Evolutionary conservation across 1,284 basidiomycete species (phyloP), one percentile per base, ranked within the genome.

Genomic region (Pseudozyma thailandica): DNA sequence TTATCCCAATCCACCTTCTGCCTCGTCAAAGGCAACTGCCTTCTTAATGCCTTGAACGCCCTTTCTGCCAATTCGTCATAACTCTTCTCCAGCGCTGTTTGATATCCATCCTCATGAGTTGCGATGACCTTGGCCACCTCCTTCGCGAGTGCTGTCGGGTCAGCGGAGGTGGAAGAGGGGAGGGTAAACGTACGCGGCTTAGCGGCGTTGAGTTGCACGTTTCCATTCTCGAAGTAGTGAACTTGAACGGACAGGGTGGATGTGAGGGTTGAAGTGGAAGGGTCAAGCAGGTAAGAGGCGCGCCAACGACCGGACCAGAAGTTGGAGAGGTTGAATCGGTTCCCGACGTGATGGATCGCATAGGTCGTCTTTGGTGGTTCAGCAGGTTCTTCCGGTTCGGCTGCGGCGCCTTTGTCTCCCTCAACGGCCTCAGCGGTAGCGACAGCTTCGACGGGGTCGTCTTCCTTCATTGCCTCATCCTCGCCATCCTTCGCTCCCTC

Each of bases 1-100:
- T 81, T 80, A 44, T 82, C 77, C 81, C 81, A 82, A 53, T 82
- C 80, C 26, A 82, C 55, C 61, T 81, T 81, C 58, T 82, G 79
- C 45, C 74, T 60, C 9, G 81, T 82, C 48, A 82, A 48, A 2
- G 81, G 81, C 51, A 82, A 31, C 38, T 72, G 72, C 35, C 80
- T 72, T 20, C 81, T 58, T 6, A 82, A 55, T 13, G 66, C 71
- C 55, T 77, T 77, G 68, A 82, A 82, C 6, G 80, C 75, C 15
- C 56, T 43, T 30, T 82, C 81, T 15, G 73, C 72, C 38, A 82
- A 49, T 23, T 72, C 57, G 30, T 72, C 72, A 23, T 70, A 72
- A 1, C 59, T 61, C 18, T 47, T 21, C n/a, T 73, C 66, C 20
- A 82, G 38, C 16, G 39, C 43, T 15, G 38, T n/a, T 37, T 82